Evolutionary conservation across 225 moss, liverwort and hornwort species (phyloP).

Genomic region (Straminergon stramineum): DNA sequence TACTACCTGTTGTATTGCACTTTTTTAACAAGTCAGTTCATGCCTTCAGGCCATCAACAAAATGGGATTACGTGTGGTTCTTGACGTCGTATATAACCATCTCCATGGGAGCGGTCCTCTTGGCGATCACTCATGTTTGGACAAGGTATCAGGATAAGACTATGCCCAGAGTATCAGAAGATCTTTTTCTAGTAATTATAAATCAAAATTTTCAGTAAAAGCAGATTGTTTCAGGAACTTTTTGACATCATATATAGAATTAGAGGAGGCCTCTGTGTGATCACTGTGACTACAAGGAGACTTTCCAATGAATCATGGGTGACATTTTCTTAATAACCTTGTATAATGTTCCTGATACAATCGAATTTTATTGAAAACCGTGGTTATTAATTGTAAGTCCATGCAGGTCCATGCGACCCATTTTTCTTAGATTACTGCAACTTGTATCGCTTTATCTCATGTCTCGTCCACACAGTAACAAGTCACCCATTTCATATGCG

Average conservation of each 20-base stretch:
- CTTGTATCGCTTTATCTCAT: not conserved
- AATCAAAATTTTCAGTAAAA: not conserved
- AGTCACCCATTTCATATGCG: not conserved
- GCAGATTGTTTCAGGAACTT: not conserved
- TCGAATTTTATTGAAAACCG: not conserved
- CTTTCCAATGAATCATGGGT: not conserved
- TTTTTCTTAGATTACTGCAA: not conserved
- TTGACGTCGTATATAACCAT: conserved; percentile 92
- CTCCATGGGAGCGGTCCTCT: conserved; percentile 83
- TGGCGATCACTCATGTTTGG: conserved; percentile 62
- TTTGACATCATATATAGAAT: not conserved
- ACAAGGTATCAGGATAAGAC: conserved; percentile 44
- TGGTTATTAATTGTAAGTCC: not conserved
- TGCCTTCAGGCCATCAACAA: conserved; percentile 59
- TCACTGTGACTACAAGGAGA: not conserved
- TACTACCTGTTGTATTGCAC: not conserved
- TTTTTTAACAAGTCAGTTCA: not conserved
- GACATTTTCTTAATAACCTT: not conserved
- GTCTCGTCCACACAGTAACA: not conserved
- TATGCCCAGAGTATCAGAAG: not conserved
- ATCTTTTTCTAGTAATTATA: not conserved
- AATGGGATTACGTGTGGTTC: conserved; percentile 70
- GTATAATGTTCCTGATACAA: not conserved
- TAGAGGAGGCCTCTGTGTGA: not conserved
- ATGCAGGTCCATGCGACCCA: not conserved